Percentiles rank a stretch among this genome's conserved stretches.
These are phyloP conservation scores for Ceratocystis ficicola DNA, from an alignment of 2,329 filamentous ascomycete genomes.

Conservation along the genomic window DNA sequence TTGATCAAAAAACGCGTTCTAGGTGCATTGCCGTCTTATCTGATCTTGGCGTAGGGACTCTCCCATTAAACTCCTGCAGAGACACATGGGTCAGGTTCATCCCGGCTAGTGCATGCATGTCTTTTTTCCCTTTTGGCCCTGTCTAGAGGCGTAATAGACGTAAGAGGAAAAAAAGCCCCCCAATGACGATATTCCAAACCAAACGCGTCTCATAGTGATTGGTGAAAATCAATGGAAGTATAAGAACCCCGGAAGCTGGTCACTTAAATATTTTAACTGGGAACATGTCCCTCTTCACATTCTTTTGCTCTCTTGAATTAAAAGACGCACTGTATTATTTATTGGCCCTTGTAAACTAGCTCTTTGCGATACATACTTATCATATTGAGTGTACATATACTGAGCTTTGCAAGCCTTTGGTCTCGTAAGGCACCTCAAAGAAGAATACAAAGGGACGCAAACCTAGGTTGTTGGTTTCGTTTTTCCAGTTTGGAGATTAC, in stretches of 20 bases:
- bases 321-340: not conserved
- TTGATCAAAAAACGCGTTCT: not conserved
- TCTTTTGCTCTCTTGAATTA: not conserved
- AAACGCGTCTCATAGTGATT: constrained; percentile 9
- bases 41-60: not conserved
- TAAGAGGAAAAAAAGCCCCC: constrained; percentile 6
- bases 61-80: constrained; percentile 8
- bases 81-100: not conserved
- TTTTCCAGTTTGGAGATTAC: not conserved
- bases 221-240: constrained; percentile 2
- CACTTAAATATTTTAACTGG: not conserved
- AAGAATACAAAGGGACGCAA: not conserved
- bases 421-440: no score
- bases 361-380: constrained; percentile 10
- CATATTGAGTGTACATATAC: not conserved
- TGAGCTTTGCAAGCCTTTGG: not conserved
- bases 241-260: constrained; percentile 8
- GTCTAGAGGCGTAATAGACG: no score
- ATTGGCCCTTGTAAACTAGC: not conserved
- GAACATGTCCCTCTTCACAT: not conserved
- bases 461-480: not conserved
- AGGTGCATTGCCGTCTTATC: not conserved
- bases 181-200: constrained; percentile 5
- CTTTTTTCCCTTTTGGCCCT: constrained; percentile 7
- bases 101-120: constrained; percentile 4